phyloP scores from a whole-genome alignment of 768 basidiomycete species.

The Coprinopsis marcescibilis region DNA sequence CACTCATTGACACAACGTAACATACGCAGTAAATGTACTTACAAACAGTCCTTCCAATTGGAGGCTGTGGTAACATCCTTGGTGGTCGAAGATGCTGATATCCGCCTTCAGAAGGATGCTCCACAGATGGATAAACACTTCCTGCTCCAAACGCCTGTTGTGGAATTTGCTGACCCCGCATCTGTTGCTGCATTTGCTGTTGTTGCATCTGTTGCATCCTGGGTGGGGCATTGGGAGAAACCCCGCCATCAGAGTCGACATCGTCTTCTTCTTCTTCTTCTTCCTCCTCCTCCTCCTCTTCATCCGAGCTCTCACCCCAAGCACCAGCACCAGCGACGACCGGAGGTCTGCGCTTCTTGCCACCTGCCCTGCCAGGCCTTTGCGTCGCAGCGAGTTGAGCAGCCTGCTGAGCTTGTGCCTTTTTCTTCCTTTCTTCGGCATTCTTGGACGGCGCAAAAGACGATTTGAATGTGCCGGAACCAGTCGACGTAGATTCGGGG shows the following conservation, averaged over 20 bases:
- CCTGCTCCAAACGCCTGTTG: constrained; percentile 1
- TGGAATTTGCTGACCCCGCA: constrained; percentile 3
- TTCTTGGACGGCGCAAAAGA: constrained; percentile 86
- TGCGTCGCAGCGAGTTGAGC: constrained; percentile 74
- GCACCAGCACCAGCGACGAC: constrained; percentile 48
- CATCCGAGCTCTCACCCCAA: constrained; percentile 72
- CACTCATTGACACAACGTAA: background rate
- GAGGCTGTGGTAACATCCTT: constrained; percentile 63
- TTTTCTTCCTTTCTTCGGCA: constrained; percentile 81
- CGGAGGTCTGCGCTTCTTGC: constrained; percentile 52
- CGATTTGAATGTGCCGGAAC: constrained; percentile 47
- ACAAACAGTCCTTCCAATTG: constrained; percentile 43
- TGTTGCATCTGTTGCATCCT: constrained; percentile 7
- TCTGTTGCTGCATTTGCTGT: constrained; percentile 7
- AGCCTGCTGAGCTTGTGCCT: constrained; percentile 76
- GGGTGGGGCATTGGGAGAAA: constrained; percentile 23
- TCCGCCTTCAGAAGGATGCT: constrained; percentile 21
- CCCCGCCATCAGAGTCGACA: constrained; percentile 55
- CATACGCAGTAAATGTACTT: background rate
- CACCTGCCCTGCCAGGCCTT: constrained; percentile 63
- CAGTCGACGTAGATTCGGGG: constrained; percentile 29
- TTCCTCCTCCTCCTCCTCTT: constrained; percentile 81
- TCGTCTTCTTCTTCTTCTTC: constrained; percentile 81
- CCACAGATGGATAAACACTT: constrained; percentile 14
- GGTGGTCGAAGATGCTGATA: constrained; percentile 51